Evolutionary conservation across 257 asterid genomes (phyloP), one percentile per base, ranked within the genome.

Genomic region (Dorcoceras hygrometricum): DNA sequence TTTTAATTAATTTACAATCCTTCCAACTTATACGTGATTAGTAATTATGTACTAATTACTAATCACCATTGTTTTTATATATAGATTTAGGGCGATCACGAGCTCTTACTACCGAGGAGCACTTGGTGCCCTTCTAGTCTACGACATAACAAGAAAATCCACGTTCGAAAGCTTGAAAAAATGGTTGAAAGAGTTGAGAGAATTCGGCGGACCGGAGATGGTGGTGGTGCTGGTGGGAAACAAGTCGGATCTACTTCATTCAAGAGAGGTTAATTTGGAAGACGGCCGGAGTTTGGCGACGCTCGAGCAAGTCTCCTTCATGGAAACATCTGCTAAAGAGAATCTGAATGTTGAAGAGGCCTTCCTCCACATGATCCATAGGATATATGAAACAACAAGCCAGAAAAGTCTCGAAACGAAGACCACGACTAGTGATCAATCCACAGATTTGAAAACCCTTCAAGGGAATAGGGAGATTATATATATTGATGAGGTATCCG

Each of bases 91-190:
- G 58, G 97, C 97, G 55, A 86, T 91, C 59, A 91, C 97, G 2
- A 91, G 96, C 79, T 91, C 97, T 14, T 91, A 91, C 70, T 91
- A 88, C 70, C 82, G 97, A 0, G 97, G 97, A 63, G 97, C 97
- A 0, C 55, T 86, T 8, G 97, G 97, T 0, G 97, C 95, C 8
- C 46, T 91, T 36, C 71, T 91, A 12, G 98, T 88, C 14, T 91
- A 89, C 69, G 98, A 91, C 77, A 77, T 85, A 58, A 91, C 98
- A 5, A 73, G 95, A 62, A 80, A 73, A 66, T 75, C 79, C 2
- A 82, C 91, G 0, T 91, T 91, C 2, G 96, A 88, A 66, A 89
- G 86, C 62, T 55, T 88, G 16, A 76, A 71, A 29, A 91, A 81
- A 72, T 91, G 98, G 97, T 53, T 91, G 26, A 73, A 74, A 23